Percentiles rank a stretch among this genome's conserved stretches.
phyloP scores from a whole-genome alignment of 2,329 filamentous ascomycete genomes.

The Myrmaecium sp. region DNA sequence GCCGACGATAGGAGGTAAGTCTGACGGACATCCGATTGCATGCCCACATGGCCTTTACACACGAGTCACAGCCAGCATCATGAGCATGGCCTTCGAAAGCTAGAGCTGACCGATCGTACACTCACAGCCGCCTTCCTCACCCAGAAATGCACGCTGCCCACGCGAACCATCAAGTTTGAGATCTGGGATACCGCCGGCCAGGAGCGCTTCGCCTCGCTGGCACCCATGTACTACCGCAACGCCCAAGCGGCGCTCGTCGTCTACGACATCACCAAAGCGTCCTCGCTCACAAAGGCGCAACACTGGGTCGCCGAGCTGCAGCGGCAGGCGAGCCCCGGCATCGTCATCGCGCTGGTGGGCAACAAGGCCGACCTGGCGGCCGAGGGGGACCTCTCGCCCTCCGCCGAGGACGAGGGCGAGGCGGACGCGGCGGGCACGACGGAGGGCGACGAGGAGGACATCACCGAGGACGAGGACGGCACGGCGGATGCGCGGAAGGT shows the following conservation, averaged over 20 bases:
- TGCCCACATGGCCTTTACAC: conserved; percentile 3
- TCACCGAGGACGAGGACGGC: conserved; percentile 39
- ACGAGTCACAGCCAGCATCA: neutral
- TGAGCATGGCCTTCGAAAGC: neutral
- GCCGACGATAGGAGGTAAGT: conserved; percentile 87
- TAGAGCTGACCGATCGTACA: neutral
- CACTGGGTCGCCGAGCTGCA: conserved; percentile 98
- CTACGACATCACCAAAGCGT: conserved; percentile 95
- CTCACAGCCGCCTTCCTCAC: conserved; percentile 79
- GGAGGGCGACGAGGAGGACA: conserved; percentile 28
- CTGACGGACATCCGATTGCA: conserved; percentile 1
- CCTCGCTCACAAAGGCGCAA: conserved; percentile 88
- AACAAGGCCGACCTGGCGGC: conserved; percentile 80
- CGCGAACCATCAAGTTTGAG: conserved; percentile 50
- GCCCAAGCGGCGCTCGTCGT: conserved; percentile 94
- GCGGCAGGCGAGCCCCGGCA: conserved; percentile 85
- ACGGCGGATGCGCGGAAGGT: conserved; percentile 70
- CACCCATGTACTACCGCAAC: conserved; percentile 99
- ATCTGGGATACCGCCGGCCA: conserved; percentile 99
- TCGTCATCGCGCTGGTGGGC: conserved; percentile 90
- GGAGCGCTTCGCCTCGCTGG: conserved; percentile 89
- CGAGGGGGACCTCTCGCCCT: conserved; percentile 18
- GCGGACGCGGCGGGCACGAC: conserved; percentile 30
- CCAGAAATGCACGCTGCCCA: conserved; percentile 94
- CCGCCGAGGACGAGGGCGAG: conserved; percentile 31